Percentiles rank a stretch among this genome's conserved stretches.
Conservation (phyloP, 768 basidiomycete species). For the Gelatoporia subvermispora region DNA sequence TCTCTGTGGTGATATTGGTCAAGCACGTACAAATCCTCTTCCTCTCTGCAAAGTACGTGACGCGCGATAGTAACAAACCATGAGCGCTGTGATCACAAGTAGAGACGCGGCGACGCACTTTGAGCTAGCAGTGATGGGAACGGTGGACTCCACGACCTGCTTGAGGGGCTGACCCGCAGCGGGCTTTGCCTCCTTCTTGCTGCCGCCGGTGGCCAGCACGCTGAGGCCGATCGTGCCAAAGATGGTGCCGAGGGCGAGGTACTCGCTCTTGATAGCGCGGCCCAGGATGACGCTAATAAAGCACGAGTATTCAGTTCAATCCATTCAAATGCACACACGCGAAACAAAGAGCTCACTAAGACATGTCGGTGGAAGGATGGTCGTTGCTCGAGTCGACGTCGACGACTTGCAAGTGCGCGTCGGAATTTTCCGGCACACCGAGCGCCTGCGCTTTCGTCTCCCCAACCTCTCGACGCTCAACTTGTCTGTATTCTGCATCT, state of each 20-base stretch:
- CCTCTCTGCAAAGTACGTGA: constrained; percentile 48
- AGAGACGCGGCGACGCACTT: constrained; percentile 43
- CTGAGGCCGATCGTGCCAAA: constrained; percentile 49
- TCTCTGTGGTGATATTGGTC: constrained; percentile 5
- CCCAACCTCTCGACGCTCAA: not conserved
- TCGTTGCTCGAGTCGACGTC: constrained; percentile 14
- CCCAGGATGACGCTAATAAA: constrained; percentile 64
- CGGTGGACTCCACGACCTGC: constrained; percentile 53
- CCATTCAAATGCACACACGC: not conserved
- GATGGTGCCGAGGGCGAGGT: constrained; percentile 69
- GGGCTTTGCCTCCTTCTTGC: constrained; percentile 42
- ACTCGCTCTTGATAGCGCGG: constrained; percentile 77
- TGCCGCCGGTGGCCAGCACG: constrained; percentile 51
- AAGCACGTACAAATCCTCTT: constrained; percentile 74
- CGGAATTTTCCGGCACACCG: constrained; percentile 9
- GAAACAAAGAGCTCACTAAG: constrained; percentile 32
- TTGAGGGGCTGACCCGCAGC: constrained; percentile 33
- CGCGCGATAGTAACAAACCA: not conserved
- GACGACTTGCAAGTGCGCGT: constrained; percentile 4
- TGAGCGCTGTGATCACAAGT: not conserved
- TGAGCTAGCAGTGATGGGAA: constrained; percentile 62
- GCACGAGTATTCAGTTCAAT: not conserved
- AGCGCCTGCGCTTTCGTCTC: not conserved
- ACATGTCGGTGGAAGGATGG: constrained; percentile 31
- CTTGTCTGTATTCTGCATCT: too few species aligned